Percentiles rank a stretch among this genome's conserved stretches.
phyloP scores from a whole-genome alignment of 441 rosid species.

The Hura crepitans region DNA sequence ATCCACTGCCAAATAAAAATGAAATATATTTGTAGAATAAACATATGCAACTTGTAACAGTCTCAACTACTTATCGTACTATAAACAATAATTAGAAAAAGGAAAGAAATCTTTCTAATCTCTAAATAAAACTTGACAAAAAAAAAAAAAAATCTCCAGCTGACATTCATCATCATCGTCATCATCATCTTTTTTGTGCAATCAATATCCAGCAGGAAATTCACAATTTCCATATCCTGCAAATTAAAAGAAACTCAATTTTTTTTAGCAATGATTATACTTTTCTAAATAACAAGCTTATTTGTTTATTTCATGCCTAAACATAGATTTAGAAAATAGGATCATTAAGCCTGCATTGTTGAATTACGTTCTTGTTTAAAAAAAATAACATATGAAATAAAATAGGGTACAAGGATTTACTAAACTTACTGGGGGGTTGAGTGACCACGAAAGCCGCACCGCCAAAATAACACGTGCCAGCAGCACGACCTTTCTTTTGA shows the following conservation, averaged over 20 bases:
- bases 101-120: background rate
- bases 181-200: constrained; percentile 7
- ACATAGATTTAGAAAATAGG: too few relatives aligned
- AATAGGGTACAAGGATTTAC: background rate
- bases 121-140: background rate
- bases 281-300: too few relatives aligned
- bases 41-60: background rate
- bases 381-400: too few relatives aligned
- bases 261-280: too few relatives aligned
- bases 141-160: background rate
- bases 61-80: background rate
- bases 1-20: too few relatives aligned
- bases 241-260: background rate
- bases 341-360: background rate
- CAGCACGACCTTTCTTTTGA: constrained; percentile 60
- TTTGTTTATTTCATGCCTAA: too few relatives aligned
- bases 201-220: constrained; percentile 58
- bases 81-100: background rate
- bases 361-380: too few relatives aligned
- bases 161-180: background rate
- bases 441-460: constrained; percentile 73
- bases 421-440: constrained; percentile 66
- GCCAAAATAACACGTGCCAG: constrained; percentile 73
- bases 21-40: too few relatives aligned
- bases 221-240: constrained; percentile 62